Percentiles rank a stretch among this genome's conserved stretches.
Conservation (phyloP, 1,284 basidiomycete genomes). For the Fomitopsis pinicola region DNA sequence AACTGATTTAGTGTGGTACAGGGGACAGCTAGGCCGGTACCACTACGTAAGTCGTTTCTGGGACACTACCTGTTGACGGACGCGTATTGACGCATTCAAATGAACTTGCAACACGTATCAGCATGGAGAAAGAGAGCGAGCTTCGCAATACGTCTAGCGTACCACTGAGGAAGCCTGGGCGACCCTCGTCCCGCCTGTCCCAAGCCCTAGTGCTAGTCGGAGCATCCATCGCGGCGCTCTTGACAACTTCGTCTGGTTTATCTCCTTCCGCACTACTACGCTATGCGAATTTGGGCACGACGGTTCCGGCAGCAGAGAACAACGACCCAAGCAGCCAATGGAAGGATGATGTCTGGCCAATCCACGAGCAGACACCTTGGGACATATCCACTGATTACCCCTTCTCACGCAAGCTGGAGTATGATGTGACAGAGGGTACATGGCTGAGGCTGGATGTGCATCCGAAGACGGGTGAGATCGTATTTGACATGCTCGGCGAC, state of each 20-base stretch:
- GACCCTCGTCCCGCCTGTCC: neutral
- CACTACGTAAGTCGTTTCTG: too few relatives aligned
- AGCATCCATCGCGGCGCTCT: constrained; percentile 12
- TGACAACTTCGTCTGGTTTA: constrained; percentile 10
- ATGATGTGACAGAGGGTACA: constrained; percentile 67
- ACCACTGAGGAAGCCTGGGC: neutral
- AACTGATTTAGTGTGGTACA: too few relatives aligned
- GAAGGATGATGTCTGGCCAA: constrained; percentile 62
- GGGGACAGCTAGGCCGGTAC: too few relatives aligned
- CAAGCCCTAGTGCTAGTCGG: too few relatives aligned
- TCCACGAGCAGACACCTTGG: constrained; percentile 61
- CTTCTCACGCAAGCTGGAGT: constrained; percentile 60
- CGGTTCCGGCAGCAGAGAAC: neutral
- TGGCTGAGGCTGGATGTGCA: constrained; percentile 72
- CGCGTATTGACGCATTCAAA: too few relatives aligned
- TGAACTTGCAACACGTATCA: too few relatives aligned
- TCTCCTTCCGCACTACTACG: constrained; percentile 3
- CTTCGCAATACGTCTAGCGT: neutral
- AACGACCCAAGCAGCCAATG: constrained; percentile 32
- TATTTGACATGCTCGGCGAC: constrained; percentile 73
- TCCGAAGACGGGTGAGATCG: constrained; percentile 60
- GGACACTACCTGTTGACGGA: too few relatives aligned
- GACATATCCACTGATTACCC: constrained; percentile 75
- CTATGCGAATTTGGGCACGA: neutral
- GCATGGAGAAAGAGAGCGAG: neutral